A percentile compares a stretch with the other conserved stretches of the same genome.
These are phyloP conservation scores for Boletus edulis DNA, from an alignment of 768 basidiomycete genomes.

Conservation along the genomic window DNA sequence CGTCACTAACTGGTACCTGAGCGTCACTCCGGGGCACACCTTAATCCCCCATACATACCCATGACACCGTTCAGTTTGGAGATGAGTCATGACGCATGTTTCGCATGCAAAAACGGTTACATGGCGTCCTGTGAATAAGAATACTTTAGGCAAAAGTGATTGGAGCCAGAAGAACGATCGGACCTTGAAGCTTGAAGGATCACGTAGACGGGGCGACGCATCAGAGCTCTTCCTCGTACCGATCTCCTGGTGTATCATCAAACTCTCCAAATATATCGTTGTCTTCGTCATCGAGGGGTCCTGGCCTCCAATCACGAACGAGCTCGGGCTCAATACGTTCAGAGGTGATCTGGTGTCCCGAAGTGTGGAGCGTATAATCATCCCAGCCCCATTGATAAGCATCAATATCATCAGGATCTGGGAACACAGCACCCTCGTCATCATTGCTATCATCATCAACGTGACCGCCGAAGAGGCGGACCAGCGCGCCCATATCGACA, in stretches of 20 bases:
- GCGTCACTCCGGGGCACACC: not conserved
- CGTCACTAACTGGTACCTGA: conserved; percentile 1
- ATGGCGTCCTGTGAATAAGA: not conserved
- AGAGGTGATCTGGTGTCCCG: conserved; percentile 4
- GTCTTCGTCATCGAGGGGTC: conserved; percentile 30
- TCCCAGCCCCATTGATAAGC: conserved; percentile 13
- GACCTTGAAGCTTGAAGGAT: conserved; percentile 2
- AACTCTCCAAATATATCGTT: conserved; percentile 13
- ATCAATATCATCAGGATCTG: conserved; percentile 22
- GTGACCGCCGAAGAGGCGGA: conserved; percentile 43
- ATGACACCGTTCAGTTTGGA: not conserved
- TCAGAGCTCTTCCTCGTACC: conserved; percentile 33
- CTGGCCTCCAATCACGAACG: conserved; percentile 46
- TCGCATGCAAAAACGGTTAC: conserved; percentile 3
- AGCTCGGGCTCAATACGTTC: conserved; percentile 31
- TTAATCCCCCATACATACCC: not conserved
- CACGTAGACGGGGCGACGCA: not conserved
- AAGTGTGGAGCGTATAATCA: conserved; percentile 7
- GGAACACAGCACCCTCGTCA: conserved; percentile 20
- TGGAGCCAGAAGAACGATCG: not conserved
- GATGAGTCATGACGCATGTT: conserved; percentile 4
- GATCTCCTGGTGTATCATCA: conserved; percentile 15
- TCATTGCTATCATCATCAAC: conserved; percentile 23
- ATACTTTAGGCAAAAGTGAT: not conserved
- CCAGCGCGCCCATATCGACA: conserved; percentile 57